A percentile compares a stretch with the other conserved stretches of the same genome.
Evolutionary conservation across 176 grass and related monocot genomes (phyloP).

Genomic region (Typha latifolia): DNA sequence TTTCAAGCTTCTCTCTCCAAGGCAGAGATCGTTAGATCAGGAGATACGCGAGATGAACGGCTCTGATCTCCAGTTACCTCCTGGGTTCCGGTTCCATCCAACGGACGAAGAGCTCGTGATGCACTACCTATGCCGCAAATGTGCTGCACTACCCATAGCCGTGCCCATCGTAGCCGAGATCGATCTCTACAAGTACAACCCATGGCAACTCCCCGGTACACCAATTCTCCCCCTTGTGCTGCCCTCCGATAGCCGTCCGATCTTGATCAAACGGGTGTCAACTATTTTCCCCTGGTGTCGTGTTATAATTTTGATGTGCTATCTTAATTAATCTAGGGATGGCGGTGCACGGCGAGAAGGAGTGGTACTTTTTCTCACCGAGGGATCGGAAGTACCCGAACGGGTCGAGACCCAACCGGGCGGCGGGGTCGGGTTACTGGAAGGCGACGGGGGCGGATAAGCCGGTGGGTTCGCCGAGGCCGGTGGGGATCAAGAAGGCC

Average conservation of each 20-base stretch:
- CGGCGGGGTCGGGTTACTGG: constrained; percentile 61
- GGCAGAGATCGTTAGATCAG: not conserved
- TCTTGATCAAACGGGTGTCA: not conserved
- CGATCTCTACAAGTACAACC: constrained; percentile 5
- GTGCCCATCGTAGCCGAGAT: constrained; percentile 4
- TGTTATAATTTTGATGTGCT: not conserved
- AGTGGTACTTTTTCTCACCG: constrained; percentile 84
- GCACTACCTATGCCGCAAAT: constrained; percentile 57
- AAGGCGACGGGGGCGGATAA: constrained; percentile 80
- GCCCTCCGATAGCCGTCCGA: not conserved
- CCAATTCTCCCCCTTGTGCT: not conserved
- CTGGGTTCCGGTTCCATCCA: constrained; percentile 8
- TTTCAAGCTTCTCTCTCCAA: constrained; percentile 22
- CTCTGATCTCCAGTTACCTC: constrained; percentile 23
- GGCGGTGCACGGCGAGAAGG: constrained; percentile 70
- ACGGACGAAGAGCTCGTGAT: constrained; percentile 16
- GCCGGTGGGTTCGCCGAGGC: constrained; percentile 51
- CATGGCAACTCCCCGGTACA: constrained; percentile 43
- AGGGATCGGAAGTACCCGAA: constrained; percentile 82
- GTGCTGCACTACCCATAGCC: constrained; percentile 32
- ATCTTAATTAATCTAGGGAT: constrained; percentile 23
- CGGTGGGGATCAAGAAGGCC: constrained; percentile 67
- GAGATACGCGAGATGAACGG: constrained; percentile 20
- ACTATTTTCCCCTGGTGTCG: not conserved
- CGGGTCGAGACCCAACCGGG: constrained; percentile 68